Percentiles rank a stretch among this genome's conserved stretches.
These are phyloP conservation scores for Colletotrichum simmondsii DNA, from an alignment of 2,329 filamentous ascomycete species.

Conservation along the genomic window DNA sequence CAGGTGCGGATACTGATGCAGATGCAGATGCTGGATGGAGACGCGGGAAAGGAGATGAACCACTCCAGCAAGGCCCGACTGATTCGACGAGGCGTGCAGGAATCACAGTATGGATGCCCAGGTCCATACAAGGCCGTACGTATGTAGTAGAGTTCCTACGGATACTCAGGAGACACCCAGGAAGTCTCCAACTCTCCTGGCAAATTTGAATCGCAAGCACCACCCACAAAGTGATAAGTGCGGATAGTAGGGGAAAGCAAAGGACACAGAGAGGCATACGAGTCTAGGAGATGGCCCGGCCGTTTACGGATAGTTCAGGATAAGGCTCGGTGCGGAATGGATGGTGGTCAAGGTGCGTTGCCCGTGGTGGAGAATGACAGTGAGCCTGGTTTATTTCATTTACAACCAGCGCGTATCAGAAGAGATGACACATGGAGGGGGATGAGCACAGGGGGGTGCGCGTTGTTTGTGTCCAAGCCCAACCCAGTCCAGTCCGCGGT, in stretches of 20 bases:
- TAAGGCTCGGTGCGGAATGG: constrained; percentile 39
- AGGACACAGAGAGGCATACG: constrained; percentile 41
- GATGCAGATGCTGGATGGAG: constrained; percentile 18
- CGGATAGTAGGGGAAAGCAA: constrained; percentile 10
- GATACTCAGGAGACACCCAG: neutral
- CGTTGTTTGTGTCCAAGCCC: neutral
- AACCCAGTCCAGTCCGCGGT: neutral
- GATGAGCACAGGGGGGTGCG: constrained; percentile 24
- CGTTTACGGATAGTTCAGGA: constrained; percentile 49
- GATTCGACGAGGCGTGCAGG: constrained; percentile 5
- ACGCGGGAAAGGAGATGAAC: constrained; percentile 28
- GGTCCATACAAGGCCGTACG: neutral
- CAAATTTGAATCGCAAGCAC: neutral
- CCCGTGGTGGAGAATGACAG: constrained; percentile 53
- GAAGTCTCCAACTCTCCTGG: neutral
- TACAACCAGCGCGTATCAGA: constrained; percentile 57
- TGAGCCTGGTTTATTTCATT: constrained; percentile 56
- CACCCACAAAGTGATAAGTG: constrained; percentile 14
- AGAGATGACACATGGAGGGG: constrained; percentile 44
- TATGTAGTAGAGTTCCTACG: no score
- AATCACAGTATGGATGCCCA: neutral
- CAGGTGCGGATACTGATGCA: neutral
- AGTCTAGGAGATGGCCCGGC: constrained; percentile 37
- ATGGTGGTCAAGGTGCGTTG: constrained; percentile 19
- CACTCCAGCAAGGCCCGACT: constrained; percentile 13